These are phyloP conservation scores for Phytophthora pinifolia DNA, from an alignment of 352 stramenopile genomes.

Conservation along the genomic window DNA sequence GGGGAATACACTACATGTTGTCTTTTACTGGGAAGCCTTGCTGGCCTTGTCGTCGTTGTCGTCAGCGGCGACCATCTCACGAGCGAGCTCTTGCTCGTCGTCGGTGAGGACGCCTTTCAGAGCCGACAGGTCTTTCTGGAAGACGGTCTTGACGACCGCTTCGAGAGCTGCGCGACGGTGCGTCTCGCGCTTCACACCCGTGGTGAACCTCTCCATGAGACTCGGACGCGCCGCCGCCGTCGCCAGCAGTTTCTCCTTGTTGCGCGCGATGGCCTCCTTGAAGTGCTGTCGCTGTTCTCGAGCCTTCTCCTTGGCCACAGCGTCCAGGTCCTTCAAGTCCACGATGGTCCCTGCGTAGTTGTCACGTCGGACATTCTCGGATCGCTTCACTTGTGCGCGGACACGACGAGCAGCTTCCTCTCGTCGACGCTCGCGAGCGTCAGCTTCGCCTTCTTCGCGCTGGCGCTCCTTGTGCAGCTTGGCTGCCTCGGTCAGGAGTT, in stretches of 20 bases:
- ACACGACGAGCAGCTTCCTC: constrained; percentile 54
- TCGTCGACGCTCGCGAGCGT: constrained; percentile 41
- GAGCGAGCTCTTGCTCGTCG: constrained; percentile 64
- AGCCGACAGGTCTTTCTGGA: constrained; percentile 52
- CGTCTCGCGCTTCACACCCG: constrained; percentile 64
- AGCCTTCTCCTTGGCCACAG: constrained; percentile 51
- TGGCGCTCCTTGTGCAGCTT: constrained; percentile 43
- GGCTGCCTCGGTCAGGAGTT: constrained; percentile 34
- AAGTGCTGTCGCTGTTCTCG: constrained; percentile 62
- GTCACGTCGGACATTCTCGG: constrained; percentile 45
- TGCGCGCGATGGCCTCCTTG: constrained; percentile 58
- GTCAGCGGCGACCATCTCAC: constrained; percentile 46
- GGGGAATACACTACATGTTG: constrained; percentile 9
- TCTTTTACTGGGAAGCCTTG: constrained; percentile 2
- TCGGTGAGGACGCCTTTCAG: constrained; percentile 71
- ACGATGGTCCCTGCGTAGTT: constrained; percentile 55
- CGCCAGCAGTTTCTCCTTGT: constrained; percentile 55
- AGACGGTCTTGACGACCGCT: constrained; percentile 73
- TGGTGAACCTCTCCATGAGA: constrained; percentile 79
- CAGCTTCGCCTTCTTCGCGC: constrained; percentile 44
- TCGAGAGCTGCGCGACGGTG: constrained; percentile 69
- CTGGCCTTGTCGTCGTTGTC: constrained; percentile 16
- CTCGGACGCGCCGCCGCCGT: constrained; percentile 52
- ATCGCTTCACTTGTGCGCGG: constrained; percentile 51
- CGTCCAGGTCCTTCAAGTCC: constrained; percentile 40